These are phyloP conservation scores for Aquilaria malaccensis DNA, from an alignment of 345 rosid species.

Conservation along the genomic window DNA sequence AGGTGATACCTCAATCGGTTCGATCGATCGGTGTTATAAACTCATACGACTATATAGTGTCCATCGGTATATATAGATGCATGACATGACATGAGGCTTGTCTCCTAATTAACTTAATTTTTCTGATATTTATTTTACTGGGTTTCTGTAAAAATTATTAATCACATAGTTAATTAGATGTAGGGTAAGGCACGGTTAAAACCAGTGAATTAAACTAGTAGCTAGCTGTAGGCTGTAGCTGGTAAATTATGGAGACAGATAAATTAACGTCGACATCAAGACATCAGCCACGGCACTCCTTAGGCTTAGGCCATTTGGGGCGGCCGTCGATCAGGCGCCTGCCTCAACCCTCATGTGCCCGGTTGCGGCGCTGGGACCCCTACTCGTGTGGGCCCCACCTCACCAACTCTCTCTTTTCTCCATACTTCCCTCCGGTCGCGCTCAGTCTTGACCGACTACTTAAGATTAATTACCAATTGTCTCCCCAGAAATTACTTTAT, in stretches of 20 bases:
- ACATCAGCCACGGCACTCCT: conserved; percentile 17
- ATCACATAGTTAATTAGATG: background rate
- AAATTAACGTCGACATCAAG: conserved; percentile 5
- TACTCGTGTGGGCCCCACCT: background rate
- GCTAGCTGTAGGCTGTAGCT: background rate
- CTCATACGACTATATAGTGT: background rate
- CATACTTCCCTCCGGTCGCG: too few species aligned
- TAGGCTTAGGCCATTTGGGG: conserved; percentile 17
- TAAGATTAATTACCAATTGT: too few species aligned
- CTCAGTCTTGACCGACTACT: too few species aligned
- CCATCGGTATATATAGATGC: too few species aligned
- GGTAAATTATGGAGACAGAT: background rate
- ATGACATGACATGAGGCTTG: too few species aligned
- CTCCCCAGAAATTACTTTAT: too few species aligned
- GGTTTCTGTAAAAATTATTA: too few species aligned
- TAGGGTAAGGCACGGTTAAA: conserved; percentile 4
- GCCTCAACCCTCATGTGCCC: conserved; percentile 14
- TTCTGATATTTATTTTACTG: background rate
- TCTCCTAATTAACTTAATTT: background rate
- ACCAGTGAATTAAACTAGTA: background rate
- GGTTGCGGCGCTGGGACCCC: conserved; percentile 27
- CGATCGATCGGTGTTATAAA: background rate
- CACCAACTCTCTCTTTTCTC: conserved; percentile 11
- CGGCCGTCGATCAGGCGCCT: conserved; percentile 16
- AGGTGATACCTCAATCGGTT: background rate